Evolutionary conservation across 768 basidiomycete species (phyloP).

Genomic region (Pulveroboletus sp.): DNA sequence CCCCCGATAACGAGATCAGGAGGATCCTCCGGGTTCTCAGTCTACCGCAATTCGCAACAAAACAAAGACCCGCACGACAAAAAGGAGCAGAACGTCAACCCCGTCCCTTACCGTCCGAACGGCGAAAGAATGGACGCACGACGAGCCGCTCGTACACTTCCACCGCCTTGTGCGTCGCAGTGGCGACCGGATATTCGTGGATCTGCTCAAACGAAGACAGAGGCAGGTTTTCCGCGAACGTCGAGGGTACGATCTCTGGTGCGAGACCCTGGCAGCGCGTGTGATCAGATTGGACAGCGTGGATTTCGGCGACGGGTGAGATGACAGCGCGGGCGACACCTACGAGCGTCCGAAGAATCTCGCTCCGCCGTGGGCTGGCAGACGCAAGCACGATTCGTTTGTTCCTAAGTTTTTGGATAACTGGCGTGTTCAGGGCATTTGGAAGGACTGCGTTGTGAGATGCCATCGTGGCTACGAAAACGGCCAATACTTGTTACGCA

Average conservation of each 20-base stretch:
- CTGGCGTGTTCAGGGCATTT: slow-evolving; percentile 58
- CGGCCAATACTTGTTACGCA: too few relatives aligned
- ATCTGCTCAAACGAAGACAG: slow-evolving; percentile 62
- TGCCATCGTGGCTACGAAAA: neutral
- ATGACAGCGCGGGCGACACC: slow-evolving; percentile 19
- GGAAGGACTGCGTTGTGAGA: slow-evolving; percentile 51
- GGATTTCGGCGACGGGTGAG: neutral
- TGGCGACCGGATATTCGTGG: slow-evolving; percentile 72
- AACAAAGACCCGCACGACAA: too few relatives aligned
- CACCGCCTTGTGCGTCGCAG: slow-evolving; percentile 72
- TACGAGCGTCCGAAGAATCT: slow-evolving; percentile 76
- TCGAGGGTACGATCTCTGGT: slow-evolving; percentile 70
- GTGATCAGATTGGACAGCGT: neutral
- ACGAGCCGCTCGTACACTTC: slow-evolving; percentile 88
- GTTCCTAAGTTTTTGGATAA: slow-evolving; percentile 59
- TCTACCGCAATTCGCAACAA: slow-evolving; percentile 23
- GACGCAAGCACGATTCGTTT: slow-evolving; percentile 86
- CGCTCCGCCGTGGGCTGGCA: slow-evolving; percentile 77
- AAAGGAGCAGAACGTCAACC: neutral
- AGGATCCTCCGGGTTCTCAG: slow-evolving; percentile 56
- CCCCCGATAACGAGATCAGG: slow-evolving; percentile 81
- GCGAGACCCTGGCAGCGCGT: slow-evolving; percentile 44
- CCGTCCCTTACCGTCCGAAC: neutral
- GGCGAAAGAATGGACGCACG: slow-evolving; percentile 31
- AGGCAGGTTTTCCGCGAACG: slow-evolving; percentile 75